Conservation (phyloP, 179 eudicot species). For the Drosera spatulata region DNA sequence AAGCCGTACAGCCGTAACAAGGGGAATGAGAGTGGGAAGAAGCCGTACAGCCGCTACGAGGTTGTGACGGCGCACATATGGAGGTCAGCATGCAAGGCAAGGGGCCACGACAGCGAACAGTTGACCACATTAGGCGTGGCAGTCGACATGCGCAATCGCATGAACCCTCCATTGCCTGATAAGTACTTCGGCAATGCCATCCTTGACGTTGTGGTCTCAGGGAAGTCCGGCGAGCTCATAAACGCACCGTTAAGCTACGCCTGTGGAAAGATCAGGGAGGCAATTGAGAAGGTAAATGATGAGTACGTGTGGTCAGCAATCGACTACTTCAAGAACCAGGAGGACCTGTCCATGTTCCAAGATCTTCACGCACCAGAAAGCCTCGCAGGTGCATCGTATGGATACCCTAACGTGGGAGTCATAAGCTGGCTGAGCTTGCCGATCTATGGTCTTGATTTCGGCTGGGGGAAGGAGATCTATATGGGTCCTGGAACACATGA, state of each 20-base stretch:
- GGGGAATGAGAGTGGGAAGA: neutral
- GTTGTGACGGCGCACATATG: conserved; percentile 20
- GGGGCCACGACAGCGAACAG: conserved; percentile 6
- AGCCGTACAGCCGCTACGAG: conserved; percentile 18
- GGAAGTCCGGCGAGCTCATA: conserved; percentile 4
- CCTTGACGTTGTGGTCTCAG: neutral
- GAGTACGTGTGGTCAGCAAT: conserved; percentile 12
- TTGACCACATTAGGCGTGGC: neutral
- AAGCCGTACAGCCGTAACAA: conserved; percentile 10
- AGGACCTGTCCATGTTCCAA: conserved; percentile 3
- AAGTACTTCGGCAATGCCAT: conserved; percentile 26
- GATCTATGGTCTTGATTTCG: conserved; percentile 16
- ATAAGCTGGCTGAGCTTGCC: conserved; percentile 17
- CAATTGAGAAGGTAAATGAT: conserved; percentile 3
- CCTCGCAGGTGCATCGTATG: conserved; percentile 1
- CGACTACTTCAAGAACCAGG: conserved; percentile 5
- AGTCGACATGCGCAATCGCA: conserved; percentile 8
- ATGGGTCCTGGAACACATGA: conserved; percentile 13
- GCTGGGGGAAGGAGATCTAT: conserved; percentile 24
- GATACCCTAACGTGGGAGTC: conserved; percentile 10
- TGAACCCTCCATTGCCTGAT: conserved; percentile 18
- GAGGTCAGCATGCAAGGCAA: conserved; percentile 22
- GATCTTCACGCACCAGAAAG: conserved; percentile 1
- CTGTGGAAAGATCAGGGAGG: conserved; percentile 11
- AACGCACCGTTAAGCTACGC: conserved; percentile 10